Conservation (phyloP, 805 yeast genomes). For the Sugiyamaella floridensis region DNA sequence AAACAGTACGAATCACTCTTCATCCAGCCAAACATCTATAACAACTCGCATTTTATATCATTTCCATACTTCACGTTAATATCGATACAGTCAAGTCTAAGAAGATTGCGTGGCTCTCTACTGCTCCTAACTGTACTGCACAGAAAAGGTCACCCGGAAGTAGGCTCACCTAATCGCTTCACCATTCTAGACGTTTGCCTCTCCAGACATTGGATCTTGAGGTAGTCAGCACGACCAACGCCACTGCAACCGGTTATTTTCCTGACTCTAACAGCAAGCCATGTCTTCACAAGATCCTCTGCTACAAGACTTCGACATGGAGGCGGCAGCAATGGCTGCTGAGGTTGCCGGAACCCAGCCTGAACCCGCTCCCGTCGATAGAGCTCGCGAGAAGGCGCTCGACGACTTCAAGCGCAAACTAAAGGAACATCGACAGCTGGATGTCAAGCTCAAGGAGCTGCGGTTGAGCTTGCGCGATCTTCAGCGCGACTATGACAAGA, state of each 20-base stretch:
- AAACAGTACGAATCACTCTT: no score
- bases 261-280: background rate
- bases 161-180: background rate
- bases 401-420: conserved; percentile 75
- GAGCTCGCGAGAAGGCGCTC: conserved; percentile 72
- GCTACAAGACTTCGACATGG: background rate
- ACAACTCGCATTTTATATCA: no score
- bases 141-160: background rate
- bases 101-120: no score
- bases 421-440: conserved; percentile 91
- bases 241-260: background rate
- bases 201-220: background rate
- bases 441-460: conserved; percentile 77
- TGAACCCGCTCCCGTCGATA: conserved; percentile 39
- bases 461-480: conserved; percentile 76
- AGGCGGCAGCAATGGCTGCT: conserved; percentile 11
- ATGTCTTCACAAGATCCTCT: background rate
- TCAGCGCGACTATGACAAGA: conserved; percentile 79
- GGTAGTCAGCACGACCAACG: background rate
- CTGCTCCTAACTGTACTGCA: no score
- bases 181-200: background rate
- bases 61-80: no score
- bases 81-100: no score
- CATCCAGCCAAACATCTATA: no score
- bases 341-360: conserved; percentile 23